phyloP scores from a whole-genome alignment of 805 yeast species.

The Tetrapisispora phaffii region DNA sequence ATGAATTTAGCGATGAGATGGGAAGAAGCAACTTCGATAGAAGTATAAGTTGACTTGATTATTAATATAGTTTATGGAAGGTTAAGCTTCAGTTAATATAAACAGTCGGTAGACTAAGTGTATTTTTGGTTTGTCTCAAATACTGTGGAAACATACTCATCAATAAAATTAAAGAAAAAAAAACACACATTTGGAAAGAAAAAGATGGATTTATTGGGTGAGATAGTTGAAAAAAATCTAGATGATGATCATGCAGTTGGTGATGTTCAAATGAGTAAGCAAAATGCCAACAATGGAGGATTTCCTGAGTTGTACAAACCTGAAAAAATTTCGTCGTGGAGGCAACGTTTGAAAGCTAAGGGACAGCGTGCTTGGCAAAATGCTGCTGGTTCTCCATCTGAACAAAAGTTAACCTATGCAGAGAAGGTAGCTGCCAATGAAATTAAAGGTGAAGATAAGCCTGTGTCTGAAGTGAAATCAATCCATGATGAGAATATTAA shows the following conservation, averaged over 20 bases:
- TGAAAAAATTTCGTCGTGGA: constrained; percentile 42
- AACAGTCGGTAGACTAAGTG: too few relatives aligned
- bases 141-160: too few relatives aligned
- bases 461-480: constrained; percentile 51
- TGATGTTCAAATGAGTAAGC: neutral
- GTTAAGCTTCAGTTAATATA: too few relatives aligned
- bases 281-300: constrained; percentile 12
- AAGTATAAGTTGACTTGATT: too few relatives aligned
- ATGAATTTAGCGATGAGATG: too few relatives aligned
- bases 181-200: too few relatives aligned
- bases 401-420: neutral
- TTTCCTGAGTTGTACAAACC: constrained; percentile 29
- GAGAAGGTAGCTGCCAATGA: neutral
- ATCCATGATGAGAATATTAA: constrained; percentile 71
- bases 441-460: neutral
- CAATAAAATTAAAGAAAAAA: too few relatives aligned
- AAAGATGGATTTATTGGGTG: constrained; percentile 59
- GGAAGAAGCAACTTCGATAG: too few relatives aligned
- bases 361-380: neutral
- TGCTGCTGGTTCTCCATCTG: neutral
- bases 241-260: constrained; percentile 2
- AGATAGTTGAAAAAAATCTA: constrained; percentile 55
- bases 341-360: constrained; percentile 28
- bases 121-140: too few relatives aligned
- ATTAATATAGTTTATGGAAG: too few relatives aligned